These are phyloP conservation scores for Harringtonia lauricola DNA, from an alignment of 2,329 filamentous ascomycete genomes.

Conservation along the genomic window DNA sequence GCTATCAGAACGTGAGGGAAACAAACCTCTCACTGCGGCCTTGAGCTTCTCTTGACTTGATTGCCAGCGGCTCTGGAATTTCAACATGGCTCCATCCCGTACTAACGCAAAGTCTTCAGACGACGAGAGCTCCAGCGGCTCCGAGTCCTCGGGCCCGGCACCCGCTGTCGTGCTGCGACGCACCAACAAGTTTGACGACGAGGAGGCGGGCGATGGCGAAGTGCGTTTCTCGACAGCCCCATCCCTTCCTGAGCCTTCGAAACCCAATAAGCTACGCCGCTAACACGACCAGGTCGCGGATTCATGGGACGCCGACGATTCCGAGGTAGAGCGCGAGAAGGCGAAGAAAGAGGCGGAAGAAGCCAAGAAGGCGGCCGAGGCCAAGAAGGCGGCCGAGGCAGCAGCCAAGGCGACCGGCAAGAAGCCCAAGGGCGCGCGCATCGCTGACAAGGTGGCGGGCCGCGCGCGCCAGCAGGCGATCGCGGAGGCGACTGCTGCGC, in stretches of 20 bases:
- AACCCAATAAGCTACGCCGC: not conserved
- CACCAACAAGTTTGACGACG: conserved; percentile 71
- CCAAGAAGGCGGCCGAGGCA: conserved; percentile 77
- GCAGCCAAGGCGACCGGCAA: conserved; percentile 81
- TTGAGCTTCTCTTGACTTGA: no score
- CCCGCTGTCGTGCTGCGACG: conserved; percentile 29
- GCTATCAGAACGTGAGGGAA: no score
- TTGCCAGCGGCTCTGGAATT: no score
- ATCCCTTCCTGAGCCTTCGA: no score
- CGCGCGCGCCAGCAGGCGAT: conserved; percentile 41
- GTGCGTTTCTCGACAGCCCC: conserved; percentile 35
- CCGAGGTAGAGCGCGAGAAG: conserved; percentile 93
- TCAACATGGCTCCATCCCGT: no score
- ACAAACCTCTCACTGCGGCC: no score
- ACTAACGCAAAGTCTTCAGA: no score
- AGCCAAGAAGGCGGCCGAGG: conserved; percentile 72
- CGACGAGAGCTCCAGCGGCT: conserved; percentile 25
- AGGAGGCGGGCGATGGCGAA: conserved; percentile 71
- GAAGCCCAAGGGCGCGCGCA: conserved; percentile 78
- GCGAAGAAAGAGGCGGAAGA: conserved; percentile 74
- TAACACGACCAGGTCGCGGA: conserved; percentile 63
- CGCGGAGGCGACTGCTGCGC: conserved; percentile 46
- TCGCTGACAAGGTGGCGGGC: conserved; percentile 64
- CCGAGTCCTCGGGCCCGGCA: conserved; percentile 27
- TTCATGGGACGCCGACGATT: conserved; percentile 96